Evolutionary conservation across 2,329 filamentous ascomycete genomes (phyloP), one percentile per base, ranked within the genome.

Genomic region (Ophiostoma quercus): DNA sequence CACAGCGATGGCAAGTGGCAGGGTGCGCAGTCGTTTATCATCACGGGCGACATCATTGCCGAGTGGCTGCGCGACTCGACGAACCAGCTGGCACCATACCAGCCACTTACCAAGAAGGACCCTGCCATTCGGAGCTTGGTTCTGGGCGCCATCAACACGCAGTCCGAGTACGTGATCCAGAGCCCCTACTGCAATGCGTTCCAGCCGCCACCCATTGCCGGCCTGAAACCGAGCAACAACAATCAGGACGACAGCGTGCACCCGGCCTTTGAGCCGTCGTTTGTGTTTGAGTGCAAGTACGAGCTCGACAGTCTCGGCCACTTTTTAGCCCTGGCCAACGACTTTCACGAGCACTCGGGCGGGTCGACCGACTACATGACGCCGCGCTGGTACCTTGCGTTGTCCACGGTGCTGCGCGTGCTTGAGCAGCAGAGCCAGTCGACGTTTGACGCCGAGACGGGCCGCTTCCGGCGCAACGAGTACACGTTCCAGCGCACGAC

Each of bases 181-280:
- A 93, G 91, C 1, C 95, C 95, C 0, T 99, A 98, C 81, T 99
- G 95, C 84, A 98, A 99, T 79, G 95, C 95, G 22, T 99, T 98
- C 79, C 95, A 99, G 78, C 94, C 95, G 4, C 95, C 95, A 0
- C 90, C 92, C 2, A 92, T 93, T 7, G 94, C 92, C 73, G 87
- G 90, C 19, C 83, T 98, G 0, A 29, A 29, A n/a, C 80, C 84
- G 3, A 89, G 88, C 19, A 85, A 86, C 75, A 97, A 94, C 76
- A 92, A 92, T 2, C 92, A 97, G 77, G 86, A 90, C 25, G 95
- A 99, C 76, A 80, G 78, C 9, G 95, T 99, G 0, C 92, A 97
- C 75, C 95, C 95, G 0, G 83, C 84, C 0, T 98, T 96, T 77
- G 93, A 98, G 76, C 90, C 90, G 0, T 87, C 84, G 0, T 86